Conservation (phyloP, 371 early-diverging fungal species). For the Scutellospora calospora region DNA sequence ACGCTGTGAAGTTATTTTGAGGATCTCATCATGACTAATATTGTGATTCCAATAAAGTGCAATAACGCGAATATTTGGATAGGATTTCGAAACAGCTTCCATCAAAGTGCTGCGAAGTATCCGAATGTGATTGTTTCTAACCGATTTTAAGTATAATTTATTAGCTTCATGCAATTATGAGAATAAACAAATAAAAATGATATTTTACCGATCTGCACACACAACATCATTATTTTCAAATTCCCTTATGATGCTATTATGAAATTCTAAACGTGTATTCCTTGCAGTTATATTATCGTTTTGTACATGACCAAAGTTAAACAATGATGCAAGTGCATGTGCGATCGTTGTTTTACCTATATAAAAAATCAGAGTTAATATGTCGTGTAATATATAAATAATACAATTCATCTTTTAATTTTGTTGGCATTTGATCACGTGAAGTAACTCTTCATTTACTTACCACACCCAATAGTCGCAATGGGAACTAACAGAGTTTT, state of each 20-base stretch:
- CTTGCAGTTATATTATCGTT: conserved; percentile 76
- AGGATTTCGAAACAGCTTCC: conserved; percentile 53
- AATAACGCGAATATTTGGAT: conserved; percentile 67
- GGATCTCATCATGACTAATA: conserved; percentile 50
- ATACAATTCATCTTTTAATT: too few relatives aligned
- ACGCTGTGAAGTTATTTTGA: conserved; percentile 58
- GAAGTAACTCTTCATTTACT: neutral
- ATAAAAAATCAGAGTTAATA: neutral
- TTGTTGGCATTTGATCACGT: too few relatives aligned
- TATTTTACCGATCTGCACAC: conserved; percentile 66
- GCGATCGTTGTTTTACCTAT: conserved; percentile 73
- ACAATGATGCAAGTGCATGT: conserved; percentile 61
- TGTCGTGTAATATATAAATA: neutral
- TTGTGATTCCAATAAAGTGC: conserved; percentile 77
- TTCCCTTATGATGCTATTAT: conserved; percentile 57
- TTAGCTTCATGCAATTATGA: neutral
- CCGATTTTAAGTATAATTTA: conserved; percentile 7
- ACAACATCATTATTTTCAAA: conserved; percentile 62
- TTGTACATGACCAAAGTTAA: conserved; percentile 72
- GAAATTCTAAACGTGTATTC: conserved; percentile 59
- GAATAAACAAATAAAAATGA: too few relatives aligned
- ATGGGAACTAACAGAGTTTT: conserved; percentile 76
- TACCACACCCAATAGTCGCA: conserved; percentile 77
- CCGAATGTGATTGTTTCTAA: conserved; percentile 72
- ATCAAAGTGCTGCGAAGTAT: conserved; percentile 63